Percentiles rank a stretch among this genome's conserved stretches.
Evolutionary conservation across 441 rosid genomes (phyloP).

Genomic region (Gossypium trilobum): DNA sequence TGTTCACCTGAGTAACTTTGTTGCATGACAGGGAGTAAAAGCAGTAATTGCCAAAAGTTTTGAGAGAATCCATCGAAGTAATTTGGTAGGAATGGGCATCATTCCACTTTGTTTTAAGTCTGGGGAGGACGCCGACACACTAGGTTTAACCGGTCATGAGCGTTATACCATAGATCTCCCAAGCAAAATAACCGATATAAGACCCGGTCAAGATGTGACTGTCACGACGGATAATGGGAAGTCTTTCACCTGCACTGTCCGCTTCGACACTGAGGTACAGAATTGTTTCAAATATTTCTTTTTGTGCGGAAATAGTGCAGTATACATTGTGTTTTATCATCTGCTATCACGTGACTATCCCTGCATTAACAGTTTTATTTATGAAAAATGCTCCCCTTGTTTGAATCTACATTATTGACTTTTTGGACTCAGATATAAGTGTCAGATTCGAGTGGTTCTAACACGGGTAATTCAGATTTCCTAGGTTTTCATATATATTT

Average conservation of each 20-base stretch:
- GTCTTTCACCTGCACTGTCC: slow-evolving; percentile 80
- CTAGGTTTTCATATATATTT: no score
- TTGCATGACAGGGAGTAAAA: slow-evolving; percentile 66
- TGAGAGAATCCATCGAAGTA: slow-evolving; percentile 94
- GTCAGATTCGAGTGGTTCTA: no score
- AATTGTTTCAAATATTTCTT: not conserved
- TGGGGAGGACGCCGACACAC: slow-evolving; percentile 80
- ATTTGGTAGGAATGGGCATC: slow-evolving; percentile 96
- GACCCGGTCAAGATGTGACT: slow-evolving; percentile 90
- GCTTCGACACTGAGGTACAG: slow-evolving; percentile 91
- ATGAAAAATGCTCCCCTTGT: not conserved
- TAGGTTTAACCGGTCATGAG: slow-evolving; percentile 84
- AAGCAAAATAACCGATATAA: slow-evolving; percentile 53
- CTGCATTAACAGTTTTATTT: not conserved
- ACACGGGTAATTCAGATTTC: no score
- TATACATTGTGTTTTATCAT: not conserved
- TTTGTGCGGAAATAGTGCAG: not conserved
- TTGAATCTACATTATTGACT: not conserved
- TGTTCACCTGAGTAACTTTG: not conserved
- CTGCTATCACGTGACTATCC: not conserved
- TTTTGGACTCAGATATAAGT: no score
- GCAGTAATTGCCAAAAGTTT: slow-evolving; percentile 97
- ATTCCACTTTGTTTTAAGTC: slow-evolving; percentile 82
- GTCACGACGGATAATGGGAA: slow-evolving; percentile 78
- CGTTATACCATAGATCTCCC: slow-evolving; percentile 83